A percentile compares a stretch with the other conserved stretches of the same genome.
Conservation (phyloP, 352 stramenopile genomes). For the Globisporangium mamillatum region DNA sequence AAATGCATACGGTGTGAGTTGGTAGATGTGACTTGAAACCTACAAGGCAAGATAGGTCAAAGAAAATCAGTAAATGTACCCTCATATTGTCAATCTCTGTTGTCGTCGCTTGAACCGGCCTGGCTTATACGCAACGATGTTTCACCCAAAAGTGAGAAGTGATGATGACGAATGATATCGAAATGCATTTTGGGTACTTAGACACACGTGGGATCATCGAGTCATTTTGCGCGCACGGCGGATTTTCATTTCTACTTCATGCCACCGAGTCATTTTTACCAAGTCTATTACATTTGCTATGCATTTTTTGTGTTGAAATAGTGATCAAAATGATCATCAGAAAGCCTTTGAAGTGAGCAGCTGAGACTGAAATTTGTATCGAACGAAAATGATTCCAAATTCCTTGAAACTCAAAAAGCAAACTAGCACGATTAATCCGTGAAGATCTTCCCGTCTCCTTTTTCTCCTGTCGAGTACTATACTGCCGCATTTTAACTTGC, state of each 20-base stretch:
- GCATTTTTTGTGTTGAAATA: not conserved
- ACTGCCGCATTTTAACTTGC: too few species aligned
- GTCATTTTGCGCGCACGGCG: not conserved
- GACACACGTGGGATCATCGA: not conserved
- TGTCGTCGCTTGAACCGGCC: not conserved
- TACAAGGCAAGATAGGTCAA: not conserved
- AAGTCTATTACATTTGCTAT: too few species aligned
- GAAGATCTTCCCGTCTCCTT: not conserved
- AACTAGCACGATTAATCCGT: not conserved
- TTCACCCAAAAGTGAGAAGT: not conserved
- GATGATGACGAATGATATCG: not conserved
- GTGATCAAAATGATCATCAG: not conserved
- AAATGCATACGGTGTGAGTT: not conserved
- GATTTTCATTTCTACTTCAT: not conserved
- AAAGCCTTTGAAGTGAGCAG: not conserved
- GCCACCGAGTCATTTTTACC: not conserved
- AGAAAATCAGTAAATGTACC: not conserved
- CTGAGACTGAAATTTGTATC: not conserved
- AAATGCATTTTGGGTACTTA: not conserved
- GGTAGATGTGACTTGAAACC: not conserved
- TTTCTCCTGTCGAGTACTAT: not conserved
- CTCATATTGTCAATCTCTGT: not conserved
- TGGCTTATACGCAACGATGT: not conserved
- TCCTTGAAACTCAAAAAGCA: not conserved
- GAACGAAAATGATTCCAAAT: not conserved